phyloP scores from a whole-genome alignment of 2,329 filamentous ascomycete species.

The Penicillium sp. region DNA sequence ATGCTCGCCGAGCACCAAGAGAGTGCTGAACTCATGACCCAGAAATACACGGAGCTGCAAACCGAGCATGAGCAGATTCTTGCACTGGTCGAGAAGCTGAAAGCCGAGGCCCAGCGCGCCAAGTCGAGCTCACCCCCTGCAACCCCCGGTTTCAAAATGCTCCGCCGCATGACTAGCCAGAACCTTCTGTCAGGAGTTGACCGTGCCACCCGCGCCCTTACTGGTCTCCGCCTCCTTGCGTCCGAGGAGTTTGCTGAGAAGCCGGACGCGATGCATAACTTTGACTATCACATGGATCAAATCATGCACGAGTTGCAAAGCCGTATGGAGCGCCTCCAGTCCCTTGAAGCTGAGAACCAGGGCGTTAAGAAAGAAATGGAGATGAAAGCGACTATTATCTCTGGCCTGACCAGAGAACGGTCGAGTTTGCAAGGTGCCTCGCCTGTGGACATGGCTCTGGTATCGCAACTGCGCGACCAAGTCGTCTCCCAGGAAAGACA shows the following conservation, averaged over 20 bases:
- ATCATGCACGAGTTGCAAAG: constrained; percentile 89
- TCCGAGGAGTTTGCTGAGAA: constrained; percentile 77
- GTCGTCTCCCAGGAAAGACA: constrained; percentile 82
- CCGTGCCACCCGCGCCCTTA: constrained; percentile 85
- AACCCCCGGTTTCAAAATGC: constrained; percentile 54
- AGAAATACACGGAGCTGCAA: constrained; percentile 80
- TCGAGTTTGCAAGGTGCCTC: constrained; percentile 78
- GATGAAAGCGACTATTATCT: constrained; percentile 91
- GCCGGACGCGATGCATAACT: constrained; percentile 84
- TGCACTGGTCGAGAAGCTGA: constrained; percentile 85
- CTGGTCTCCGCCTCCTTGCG: constrained; percentile 83
- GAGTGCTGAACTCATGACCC: constrained; percentile 67
- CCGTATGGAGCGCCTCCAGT: constrained; percentile 83
- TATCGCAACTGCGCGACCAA: constrained; percentile 82
- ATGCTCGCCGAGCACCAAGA: constrained; percentile 74
- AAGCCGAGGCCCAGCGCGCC: constrained; percentile 78
- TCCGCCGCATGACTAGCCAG: constrained; percentile 90
- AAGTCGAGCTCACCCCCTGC: constrained; percentile 56
- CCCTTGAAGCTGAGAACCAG: constrained; percentile 79
- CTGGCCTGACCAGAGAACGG: constrained; percentile 85
- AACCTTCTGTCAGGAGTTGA: constrained; percentile 77
- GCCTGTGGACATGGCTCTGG: constrained; percentile 86
- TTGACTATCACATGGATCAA: constrained; percentile 85
- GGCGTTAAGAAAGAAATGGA: constrained; percentile 94
- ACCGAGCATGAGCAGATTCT: constrained; percentile 77